These are phyloP conservation scores for Monosporascus sp. DNA, from an alignment of 2,329 filamentous ascomycete genomes.

Conservation along the genomic window DNA sequence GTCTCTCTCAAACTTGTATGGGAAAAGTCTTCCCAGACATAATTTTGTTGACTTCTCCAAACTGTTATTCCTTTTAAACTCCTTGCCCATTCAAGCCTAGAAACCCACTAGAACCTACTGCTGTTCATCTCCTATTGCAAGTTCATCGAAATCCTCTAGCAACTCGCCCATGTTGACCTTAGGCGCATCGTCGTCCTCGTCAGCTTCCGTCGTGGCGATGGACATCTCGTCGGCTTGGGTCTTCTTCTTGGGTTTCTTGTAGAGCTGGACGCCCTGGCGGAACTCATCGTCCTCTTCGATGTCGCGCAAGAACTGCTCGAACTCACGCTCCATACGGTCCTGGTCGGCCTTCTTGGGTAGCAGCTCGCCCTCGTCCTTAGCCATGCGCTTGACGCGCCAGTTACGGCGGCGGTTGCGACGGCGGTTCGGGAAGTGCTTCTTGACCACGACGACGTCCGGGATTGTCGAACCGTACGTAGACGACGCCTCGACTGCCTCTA, in stretches of 20 bases:
- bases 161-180: conserved; percentile 74
- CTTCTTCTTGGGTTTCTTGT: conserved; percentile 61
- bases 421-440: conserved; percentile 84
- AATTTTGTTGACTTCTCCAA: neutral
- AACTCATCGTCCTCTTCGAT: conserved; percentile 94
- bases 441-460: conserved; percentile 90
- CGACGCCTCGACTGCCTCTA: conserved; percentile 63
- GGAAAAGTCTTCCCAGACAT: too few relatives aligned
- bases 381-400: conserved; percentile 95
- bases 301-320: conserved; percentile 94
- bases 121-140: conserved; percentile 61
- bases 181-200: conserved; percentile 61
- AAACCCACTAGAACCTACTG: neutral
- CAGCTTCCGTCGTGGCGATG: conserved; percentile 54
- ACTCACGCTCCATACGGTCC: conserved; percentile 84
- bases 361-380: conserved; percentile 81
- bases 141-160: conserved; percentile 88
- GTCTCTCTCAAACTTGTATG: too few relatives aligned
- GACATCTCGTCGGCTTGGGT: conserved; percentile 60
- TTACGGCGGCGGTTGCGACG: conserved; percentile 79
- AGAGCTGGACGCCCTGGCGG: conserved; percentile 76
- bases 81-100: neutral
- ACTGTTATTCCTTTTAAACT: neutral
- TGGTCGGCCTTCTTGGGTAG: conserved; percentile 83
- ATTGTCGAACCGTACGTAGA: conserved; percentile 72